phyloP scores from a whole-genome alignment of 805 yeast genomes.

The Lachancea thermotolerans region DNA sequence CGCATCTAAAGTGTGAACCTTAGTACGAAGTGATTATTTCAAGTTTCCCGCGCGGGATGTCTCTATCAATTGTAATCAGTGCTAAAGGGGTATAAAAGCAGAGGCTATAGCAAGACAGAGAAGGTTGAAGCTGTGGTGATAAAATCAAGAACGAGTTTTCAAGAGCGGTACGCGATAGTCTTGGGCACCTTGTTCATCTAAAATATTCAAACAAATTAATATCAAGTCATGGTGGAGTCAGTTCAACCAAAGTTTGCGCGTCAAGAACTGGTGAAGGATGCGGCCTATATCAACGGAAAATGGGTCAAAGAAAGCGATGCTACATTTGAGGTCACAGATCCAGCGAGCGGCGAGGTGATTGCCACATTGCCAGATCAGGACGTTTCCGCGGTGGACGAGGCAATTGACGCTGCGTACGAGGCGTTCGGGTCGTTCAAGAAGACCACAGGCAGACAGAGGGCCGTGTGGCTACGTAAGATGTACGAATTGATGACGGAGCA shows the following conservation, averaged over 20 bases:
- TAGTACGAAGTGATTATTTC: neutral
- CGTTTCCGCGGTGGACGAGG: slow-evolving; percentile 49
- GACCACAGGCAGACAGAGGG: slow-evolving; percentile 44
- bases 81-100: neutral
- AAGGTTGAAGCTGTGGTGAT: too few species aligned
- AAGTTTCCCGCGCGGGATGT: slow-evolving; percentile 5
- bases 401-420: slow-evolving; percentile 42
- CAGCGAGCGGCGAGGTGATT: slow-evolving; percentile 56
- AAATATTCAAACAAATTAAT: too few species aligned
- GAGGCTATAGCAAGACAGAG: neutral
- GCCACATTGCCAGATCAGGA: slow-evolving; percentile 60
- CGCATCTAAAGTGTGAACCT: neutral
- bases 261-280: slow-evolving; percentile 47
- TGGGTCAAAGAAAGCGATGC: slow-evolving; percentile 47
- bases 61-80: neutral
- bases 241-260: slow-evolving; percentile 35
- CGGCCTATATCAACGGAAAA: slow-evolving; percentile 64
- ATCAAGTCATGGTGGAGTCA: neutral
- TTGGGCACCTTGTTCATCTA: too few species aligned
- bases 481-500: slow-evolving; percentile 48
- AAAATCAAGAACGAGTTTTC: too few species aligned
- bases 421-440: slow-evolving; percentile 42
- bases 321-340: slow-evolving; percentile 64
- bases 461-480: slow-evolving; percentile 44
- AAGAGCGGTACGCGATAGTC: too few species aligned